Evolutionary conservation across 106 monocot genomes (phyloP), one percentile per base, ranked within the genome.

Genomic region (Alisma plantagoaquatica): DNA sequence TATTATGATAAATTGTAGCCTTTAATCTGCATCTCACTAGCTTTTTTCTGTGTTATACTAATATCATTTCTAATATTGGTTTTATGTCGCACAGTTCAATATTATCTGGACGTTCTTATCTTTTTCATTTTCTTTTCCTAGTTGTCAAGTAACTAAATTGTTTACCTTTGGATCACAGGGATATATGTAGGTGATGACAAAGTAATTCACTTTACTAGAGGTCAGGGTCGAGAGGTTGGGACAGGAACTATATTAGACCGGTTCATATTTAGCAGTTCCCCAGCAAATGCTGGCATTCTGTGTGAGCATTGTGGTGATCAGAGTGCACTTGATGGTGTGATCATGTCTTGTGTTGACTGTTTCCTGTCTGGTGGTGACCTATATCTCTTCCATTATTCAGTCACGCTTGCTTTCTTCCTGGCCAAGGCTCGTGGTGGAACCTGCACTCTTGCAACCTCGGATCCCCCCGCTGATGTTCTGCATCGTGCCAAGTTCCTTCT

Each of bases 341-440:
- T 77, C 21, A 71, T 71, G 33, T 81, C 81, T 7, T 87, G 86
- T 60, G 68, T 87, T 21, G 54, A 75, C 23, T 87, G 86, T 43
- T 87, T 87, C 65, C 81, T 87, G 0, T 69, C 56, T 9, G 77
- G 82, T 1, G 87, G 82, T 0, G 72, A 50, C 31, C 66, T 82
- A 4, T 87, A 87, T 60, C 77, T 74, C 50, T 87, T 87, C 5
- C 78, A 82, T 56, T 87, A 87, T 16, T 53, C 26, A 5, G 87
- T 82, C 54, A 70, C 21, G 51, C 69, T 75, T 2, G 72, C 87
- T 12, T 75, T 78, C 19, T 87, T 87, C 69, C 23, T 87, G 17
- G 87, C 87, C 59, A 87, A 87, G 51, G 78, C 75, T 2, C 81
- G 87, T 10, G 87, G 87, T 2, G 87, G 86, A 2, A 87, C 86